Evolutionary conservation across 371 early-diverging fungal species (phyloP), one percentile per base, ranked within the genome.

Genomic region (Mucor piriformis): DNA sequence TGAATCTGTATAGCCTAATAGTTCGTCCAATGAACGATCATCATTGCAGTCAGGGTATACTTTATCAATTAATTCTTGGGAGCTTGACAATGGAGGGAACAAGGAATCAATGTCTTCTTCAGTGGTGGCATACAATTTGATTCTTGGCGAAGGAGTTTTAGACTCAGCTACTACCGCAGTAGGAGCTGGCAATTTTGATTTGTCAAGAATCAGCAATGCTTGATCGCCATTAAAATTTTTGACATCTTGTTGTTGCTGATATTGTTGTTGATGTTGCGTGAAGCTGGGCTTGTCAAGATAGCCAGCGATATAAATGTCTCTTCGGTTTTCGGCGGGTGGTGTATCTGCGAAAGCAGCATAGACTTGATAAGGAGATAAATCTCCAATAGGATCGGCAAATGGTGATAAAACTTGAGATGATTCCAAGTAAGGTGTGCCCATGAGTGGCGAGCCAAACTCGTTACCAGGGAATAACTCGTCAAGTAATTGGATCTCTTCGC

Each of bases 221-320:
- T 58, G 67, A 32, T 67, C 61, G 18, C 67, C 67, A 59, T 67
- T 67, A 40, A 67, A 67, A 4, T 37, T 42, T 57, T 40, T 51
- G 63, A 37, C 24, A 59, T 27, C 37, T 54, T 25, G 27, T 46
- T 46, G 38, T 44, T 53, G 15, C 37, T 16, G 18, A 18, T 48
- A 12, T 48, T 23, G 11, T 56, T 18, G 32, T 51, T 6, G 40
- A 6, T 29, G 29, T 8, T 29, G 29, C 4, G 4, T 6, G 29
- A 29, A 29, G 8, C 8, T 8, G 8, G 29, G 29, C 29, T 48
- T 13, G 20, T 64, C 42, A 15, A 64, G 48, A 33, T 64, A 64
- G 10, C 44, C 27, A 52, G 53, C 58, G 50, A 58, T 47, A 3
- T 12, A 54, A 15, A 58, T 24, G n/a, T 64, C 64, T n/a, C n/a